phyloP scores from a whole-genome alignment of 78 protist genomes.

The Paulinella micropora region DNA sequence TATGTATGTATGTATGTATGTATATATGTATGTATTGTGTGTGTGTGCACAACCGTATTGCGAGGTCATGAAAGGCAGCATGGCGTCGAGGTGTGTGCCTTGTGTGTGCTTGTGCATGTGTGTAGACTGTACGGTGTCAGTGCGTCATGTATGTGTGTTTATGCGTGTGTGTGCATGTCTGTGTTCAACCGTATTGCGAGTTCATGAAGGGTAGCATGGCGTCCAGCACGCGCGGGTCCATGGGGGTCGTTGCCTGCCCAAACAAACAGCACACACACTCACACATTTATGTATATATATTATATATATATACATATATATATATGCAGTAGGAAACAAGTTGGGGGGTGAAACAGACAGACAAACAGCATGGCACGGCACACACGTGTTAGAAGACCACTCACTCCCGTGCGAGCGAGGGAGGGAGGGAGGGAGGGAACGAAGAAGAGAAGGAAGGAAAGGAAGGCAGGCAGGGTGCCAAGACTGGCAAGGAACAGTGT shows the following conservation, averaged over 20 bases:
- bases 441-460: not conserved
- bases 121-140: no score
- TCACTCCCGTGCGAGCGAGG: not conserved
- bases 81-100: slow-evolving; percentile 90
- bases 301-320: not conserved
- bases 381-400: not conserved
- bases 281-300: not conserved
- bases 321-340: no score
- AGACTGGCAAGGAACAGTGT: no score
- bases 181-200: slow-evolving; percentile 79
- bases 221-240: slow-evolving; percentile 97
- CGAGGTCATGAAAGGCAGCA: slow-evolving; percentile 75
- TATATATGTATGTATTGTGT: no score
- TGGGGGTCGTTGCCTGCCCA: slow-evolving; percentile 69
- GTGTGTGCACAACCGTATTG: slow-evolving; percentile 88
- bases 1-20: no score
- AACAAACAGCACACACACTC: not conserved
- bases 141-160: no score
- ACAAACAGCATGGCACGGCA: no score
- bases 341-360: no score
- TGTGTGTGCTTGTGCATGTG: no score
- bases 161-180: slow-evolving; percentile 73
- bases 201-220: slow-evolving; percentile 82
- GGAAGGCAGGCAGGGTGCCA: no score
- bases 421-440: not conserved